Percentiles rank a stretch among this genome's conserved stretches.
phyloP scores from a whole-genome alignment of 805 yeast species.

The Saturnispora bothae region DNA sequence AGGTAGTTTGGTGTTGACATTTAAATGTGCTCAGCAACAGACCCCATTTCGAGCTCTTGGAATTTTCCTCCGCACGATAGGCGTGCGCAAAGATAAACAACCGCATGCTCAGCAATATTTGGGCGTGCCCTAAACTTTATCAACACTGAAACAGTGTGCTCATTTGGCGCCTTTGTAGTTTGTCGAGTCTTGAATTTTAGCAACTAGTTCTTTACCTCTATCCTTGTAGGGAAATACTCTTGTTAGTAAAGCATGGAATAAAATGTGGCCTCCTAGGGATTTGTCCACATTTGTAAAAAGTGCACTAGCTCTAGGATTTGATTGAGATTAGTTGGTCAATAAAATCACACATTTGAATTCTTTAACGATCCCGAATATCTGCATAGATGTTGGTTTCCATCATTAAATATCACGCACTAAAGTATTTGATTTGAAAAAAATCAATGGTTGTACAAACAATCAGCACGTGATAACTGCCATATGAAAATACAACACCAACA shows the following conservation, averaged over 20 bases:
- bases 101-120: background rate
- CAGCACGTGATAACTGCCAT: conserved; percentile 53
- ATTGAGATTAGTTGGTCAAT: conserved; percentile 69
- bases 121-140: conserved; percentile 21
- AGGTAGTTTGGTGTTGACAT: conserved; percentile 7
- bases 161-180: conserved; percentile 77
- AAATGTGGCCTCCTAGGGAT: conserved; percentile 76
- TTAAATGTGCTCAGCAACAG: background rate
- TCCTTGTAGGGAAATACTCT: conserved; percentile 64
- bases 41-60: no score
- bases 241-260: conserved; percentile 76
- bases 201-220: conserved; percentile 70
- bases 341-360: conserved; percentile 72
- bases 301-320: conserved; percentile 77
- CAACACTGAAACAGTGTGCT: conserved; percentile 56
- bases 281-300: conserved; percentile 73
- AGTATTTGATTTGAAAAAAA: conserved; percentile 65
- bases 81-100: no score
- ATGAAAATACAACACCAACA: conserved; percentile 58
- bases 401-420: conserved; percentile 68
- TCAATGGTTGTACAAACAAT: conserved; percentile 72
- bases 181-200: conserved; percentile 71
- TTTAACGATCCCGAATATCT: conserved; percentile 54
- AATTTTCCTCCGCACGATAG: no score
- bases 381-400: conserved; percentile 50